Conservation (phyloP, 1,284 basidiomycete species). For the Ustilago trichophora region DNA sequence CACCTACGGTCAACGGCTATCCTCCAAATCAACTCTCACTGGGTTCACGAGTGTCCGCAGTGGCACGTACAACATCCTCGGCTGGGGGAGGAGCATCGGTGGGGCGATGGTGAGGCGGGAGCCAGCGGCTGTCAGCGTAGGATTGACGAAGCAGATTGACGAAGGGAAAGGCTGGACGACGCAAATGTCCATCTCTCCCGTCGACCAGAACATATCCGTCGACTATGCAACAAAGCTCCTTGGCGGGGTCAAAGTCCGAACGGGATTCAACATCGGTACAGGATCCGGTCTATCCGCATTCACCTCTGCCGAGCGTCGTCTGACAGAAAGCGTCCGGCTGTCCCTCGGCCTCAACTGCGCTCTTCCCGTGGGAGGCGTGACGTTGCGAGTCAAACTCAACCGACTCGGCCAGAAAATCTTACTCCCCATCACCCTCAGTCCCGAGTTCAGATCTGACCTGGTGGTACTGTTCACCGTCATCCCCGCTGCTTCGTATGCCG, state of each 20-base stretch:
- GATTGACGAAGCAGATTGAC: slow-evolving; percentile 51
- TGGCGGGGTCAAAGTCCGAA: slow-evolving; percentile 68
- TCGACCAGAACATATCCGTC: slow-evolving; percentile 56
- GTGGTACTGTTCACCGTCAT: slow-evolving; percentile 71
- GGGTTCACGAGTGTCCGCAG: slow-evolving; percentile 66
- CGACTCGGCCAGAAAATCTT: slow-evolving; percentile 72
- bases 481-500: slow-evolving; percentile 71
- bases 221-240: slow-evolving; percentile 68
- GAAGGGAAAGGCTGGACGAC: slow-evolving; percentile 58
- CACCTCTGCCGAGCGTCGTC: slow-evolving; percentile 61
- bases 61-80: slow-evolving; percentile 68
- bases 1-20: slow-evolving; percentile 68
- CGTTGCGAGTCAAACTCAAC: slow-evolving; percentile 66
- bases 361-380: slow-evolving; percentile 60
- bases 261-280: slow-evolving; percentile 66
- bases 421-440: slow-evolving; percentile 72
- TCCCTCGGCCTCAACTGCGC: slow-evolving; percentile 64
- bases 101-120: slow-evolving; percentile 39
- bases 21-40: slow-evolving; percentile 44
- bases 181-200: slow-evolving; percentile 42
- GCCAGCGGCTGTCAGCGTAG: slow-evolving; percentile 51
- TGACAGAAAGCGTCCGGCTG: slow-evolving; percentile 66
- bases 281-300: slow-evolving; percentile 60
- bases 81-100: slow-evolving; percentile 66
- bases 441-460: slow-evolving; percentile 69